Evolutionary conservation across 345 rosid species (phyloP), one percentile per base, ranked within the genome.

Genomic region (Ceriops zippeliana): DNA sequence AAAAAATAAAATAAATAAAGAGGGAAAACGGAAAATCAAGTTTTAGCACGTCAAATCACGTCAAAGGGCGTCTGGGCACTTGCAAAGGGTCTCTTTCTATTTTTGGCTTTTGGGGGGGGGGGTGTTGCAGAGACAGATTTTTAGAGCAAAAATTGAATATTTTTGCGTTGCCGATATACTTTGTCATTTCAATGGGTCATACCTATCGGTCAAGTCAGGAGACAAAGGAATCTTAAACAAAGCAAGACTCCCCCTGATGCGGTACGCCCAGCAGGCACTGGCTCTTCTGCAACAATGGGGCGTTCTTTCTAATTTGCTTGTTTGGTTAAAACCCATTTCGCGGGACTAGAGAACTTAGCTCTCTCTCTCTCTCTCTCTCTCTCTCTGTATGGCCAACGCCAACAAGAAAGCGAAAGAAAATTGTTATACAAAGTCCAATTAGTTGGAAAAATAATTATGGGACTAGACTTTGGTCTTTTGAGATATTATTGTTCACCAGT

Each of bases 161-260:
- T 13, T 42, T 11, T 42, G 19, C 19, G n/a, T 34, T 61, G 65
- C 47, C 7, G 2, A n/a, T 60, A 21, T 20, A 32, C n/a, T 31
- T 37, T 52, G 59, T 65, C 60, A 52, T 21, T 30, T 65, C 69
- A 52, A 31, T 5, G 52, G 19, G 42, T 32, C 60, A 21, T 52
- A 9, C 20, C 69, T 31, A 31, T 32, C 49, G 13, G 19, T 21
- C 28, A 24, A 5, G 20, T 7, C 20, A 27, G 16, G 47, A 5
- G 51, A 1, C 30, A 1, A 7, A 1, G 38, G 24, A 19, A 30
- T 20, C 13, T 31, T 21, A 30, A 30, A 65, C 69, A 31, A 31
- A 32, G 59, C 69, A 52, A 32, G 42, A 13, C 19, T 28, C 58
- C 46, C 20, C 58, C 46, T 10, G 28, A 65, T 52, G 10, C 6